Base-by-base conservation (phyloP, 306 rosid genomes). In the Castanea crenata region DNA sequence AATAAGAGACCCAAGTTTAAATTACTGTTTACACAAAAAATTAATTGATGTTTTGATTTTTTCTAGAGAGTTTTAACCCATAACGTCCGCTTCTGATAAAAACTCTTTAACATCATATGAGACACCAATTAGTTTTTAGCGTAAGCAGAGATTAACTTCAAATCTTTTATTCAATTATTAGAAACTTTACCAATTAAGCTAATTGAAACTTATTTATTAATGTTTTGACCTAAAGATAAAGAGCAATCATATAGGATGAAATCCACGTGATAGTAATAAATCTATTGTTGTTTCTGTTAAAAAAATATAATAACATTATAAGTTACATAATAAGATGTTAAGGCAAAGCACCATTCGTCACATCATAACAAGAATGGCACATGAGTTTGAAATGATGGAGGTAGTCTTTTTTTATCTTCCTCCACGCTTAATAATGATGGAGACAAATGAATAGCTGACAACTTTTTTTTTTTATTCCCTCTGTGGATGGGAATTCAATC, bases 371-470 rank as follows among this genome's bases (percentile, higher is more conserved):
- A n/a, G 41, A 63, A 18, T n/a, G 52, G 15, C 74, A 80, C 65
- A 27, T 38, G 78, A 80, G 34, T 16, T 5, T 35, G 34, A 74
- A 80, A 74, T 80, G 79, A 80, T 74, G 58, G 83, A 74, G 57
- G 5, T 27, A 6, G 31, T 14, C 12, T 57, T 41, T 62, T 34
- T 34, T 20, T 2, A 35, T 20, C 35, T 41, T 63, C 54, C 32
- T 54, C 67, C 73, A 7, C 76, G n/a, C 77, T 21, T 62, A 32
- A 82, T 71, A 31, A 72, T 82, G 67, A 63, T 68, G 51, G 72
- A 18, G 41, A 35, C 52, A 19, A 35, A 68, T 35, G 72, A 68
- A 68, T n/a, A 32, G 49, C 72, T 71, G 85, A 38, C 69, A 76
- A 34, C 74, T 52, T 16, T 35, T 2, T 16, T 80, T 18, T 62